These are phyloP conservation scores for Orychophragmus violaceus DNA, from an alignment of 345 rosid species.

Conservation along the genomic window DNA sequence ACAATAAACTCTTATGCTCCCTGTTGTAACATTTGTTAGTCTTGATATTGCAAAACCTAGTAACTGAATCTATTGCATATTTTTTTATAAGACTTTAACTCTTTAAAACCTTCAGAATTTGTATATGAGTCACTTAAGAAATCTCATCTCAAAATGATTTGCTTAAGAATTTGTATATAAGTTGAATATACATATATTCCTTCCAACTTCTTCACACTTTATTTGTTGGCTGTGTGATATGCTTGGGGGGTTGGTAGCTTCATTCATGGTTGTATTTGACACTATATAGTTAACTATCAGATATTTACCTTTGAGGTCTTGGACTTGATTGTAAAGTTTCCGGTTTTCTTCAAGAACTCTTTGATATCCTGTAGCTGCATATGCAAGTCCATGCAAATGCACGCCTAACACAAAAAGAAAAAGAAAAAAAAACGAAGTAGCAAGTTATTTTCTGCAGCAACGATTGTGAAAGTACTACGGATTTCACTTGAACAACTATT, in stretches of 20 bases:
- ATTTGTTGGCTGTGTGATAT: no score
- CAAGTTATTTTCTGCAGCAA: neutral
- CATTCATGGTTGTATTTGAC: neutral
- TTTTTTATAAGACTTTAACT: neutral
- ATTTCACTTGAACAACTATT: neutral
- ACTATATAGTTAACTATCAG: no score
- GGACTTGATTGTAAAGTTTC: constrained; percentile 90
- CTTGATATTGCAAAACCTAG: no score
- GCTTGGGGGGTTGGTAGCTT: neutral
- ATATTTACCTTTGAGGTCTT: constrained; percentile 97
- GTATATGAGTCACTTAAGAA: neutral
- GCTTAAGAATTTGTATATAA: no score
- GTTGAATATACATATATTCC: no score
- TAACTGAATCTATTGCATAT: no score
- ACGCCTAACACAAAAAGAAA: constrained; percentile 46
- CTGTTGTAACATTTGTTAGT: constrained; percentile 31
- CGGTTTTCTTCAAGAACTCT: constrained; percentile 90
- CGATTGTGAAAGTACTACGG: neutral
- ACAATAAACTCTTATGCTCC: constrained; percentile 88
- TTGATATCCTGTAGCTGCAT: constrained; percentile 78
- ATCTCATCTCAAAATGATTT: neutral
- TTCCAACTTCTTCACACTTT: no score
- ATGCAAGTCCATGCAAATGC: constrained; percentile 57
- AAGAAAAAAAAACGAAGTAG: neutral
- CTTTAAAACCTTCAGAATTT: neutral